Conservation (phyloP, 805 yeast species). For the Yarrowia osloensis region DNA sequence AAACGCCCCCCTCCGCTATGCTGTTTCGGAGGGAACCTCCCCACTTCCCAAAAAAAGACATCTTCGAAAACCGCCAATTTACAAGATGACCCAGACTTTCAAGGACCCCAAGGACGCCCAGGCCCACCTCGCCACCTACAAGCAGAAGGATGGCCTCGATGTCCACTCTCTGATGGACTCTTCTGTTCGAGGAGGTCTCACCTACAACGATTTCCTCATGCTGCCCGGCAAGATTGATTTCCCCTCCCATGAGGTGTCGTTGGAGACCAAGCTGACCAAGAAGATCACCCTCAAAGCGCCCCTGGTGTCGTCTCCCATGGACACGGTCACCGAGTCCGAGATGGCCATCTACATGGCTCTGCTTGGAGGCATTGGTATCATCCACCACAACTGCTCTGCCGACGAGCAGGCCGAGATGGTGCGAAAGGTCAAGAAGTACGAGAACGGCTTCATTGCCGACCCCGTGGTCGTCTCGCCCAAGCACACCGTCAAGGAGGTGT, state of each 20-base stretch:
- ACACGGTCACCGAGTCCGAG: conserved; percentile 94
- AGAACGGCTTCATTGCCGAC: conserved; percentile 95
- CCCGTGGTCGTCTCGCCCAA: conserved; percentile 83
- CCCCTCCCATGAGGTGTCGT: conserved; percentile 72
- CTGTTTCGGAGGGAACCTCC: conserved; percentile 31
- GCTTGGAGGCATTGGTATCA: conserved; percentile 97
- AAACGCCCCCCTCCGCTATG: neutral
- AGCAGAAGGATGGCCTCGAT: conserved; percentile 80
- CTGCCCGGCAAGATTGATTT: conserved; percentile 93
- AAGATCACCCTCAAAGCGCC: conserved; percentile 90
- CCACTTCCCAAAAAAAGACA: conserved; percentile 13
- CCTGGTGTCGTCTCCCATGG: conserved; percentile 98
- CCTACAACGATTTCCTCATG: conserved; percentile 93
- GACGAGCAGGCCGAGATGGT: conserved; percentile 99
- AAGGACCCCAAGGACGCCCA: conserved; percentile 51
- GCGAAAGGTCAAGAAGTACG: conserved; percentile 91
- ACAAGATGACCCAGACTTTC: conserved; percentile 28
- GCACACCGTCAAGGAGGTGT: conserved; percentile 78
- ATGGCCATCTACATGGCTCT: conserved; percentile 99
- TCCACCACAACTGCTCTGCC: conserved; percentile 94
- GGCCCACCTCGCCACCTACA: conserved; percentile 64
- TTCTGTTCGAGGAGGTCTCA: conserved; percentile 86
- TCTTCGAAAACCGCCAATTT: neutral
- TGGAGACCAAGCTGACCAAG: conserved; percentile 88
- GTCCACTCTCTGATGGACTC: conserved; percentile 88